These are phyloP conservation scores for Aspergillus sp. DNA, from an alignment of 2,329 filamentous ascomycete genomes.

Conservation along the genomic window DNA sequence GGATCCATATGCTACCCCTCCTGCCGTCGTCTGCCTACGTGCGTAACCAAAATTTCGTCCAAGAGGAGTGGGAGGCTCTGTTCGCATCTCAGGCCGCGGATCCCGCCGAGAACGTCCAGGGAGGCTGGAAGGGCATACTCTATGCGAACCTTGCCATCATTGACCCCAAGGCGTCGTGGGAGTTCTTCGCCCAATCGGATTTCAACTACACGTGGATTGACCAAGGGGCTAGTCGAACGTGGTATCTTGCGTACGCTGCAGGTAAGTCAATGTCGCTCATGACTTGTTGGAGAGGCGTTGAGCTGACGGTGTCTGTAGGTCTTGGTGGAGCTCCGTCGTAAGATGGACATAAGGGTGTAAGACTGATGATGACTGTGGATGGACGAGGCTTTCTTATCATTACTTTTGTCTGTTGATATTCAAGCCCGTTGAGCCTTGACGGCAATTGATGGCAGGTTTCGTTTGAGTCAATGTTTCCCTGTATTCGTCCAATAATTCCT, in stretches of 20 bases:
- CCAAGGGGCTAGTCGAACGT: slow-evolving; percentile 77
- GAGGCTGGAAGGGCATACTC: slow-evolving; percentile 83
- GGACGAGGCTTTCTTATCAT: not conserved
- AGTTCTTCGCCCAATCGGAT: slow-evolving; percentile 66
- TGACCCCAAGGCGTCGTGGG: slow-evolving; percentile 66
- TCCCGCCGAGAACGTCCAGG: slow-evolving; percentile 53
- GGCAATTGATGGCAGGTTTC: not conserved
- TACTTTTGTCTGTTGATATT: not conserved
- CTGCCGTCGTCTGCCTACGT: slow-evolving; percentile 66
- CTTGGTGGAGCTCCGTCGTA: slow-evolving; percentile 10
- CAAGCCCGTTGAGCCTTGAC: not conserved
- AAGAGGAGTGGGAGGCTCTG: slow-evolving; percentile 76
- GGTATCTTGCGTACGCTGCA: slow-evolving; percentile 78
- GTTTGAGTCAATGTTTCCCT: not conserved
- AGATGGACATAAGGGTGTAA: not conserved
- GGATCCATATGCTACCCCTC: slow-evolving; percentile 81
- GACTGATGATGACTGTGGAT: not conserved
- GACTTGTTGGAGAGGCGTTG: not conserved
- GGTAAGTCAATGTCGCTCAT: slow-evolving; percentile 45
- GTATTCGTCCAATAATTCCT: not conserved
- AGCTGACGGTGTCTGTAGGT: slow-evolving; percentile 6
- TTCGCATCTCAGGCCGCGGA: slow-evolving; percentile 69
- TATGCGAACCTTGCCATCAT: slow-evolving; percentile 78
- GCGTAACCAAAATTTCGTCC: slow-evolving; percentile 67
- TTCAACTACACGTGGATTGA: slow-evolving; percentile 68